These are phyloP conservation scores for Geoglossum cookeanum DNA, from an alignment of 2,329 filamentous ascomycete genomes.

Conservation along the genomic window DNA sequence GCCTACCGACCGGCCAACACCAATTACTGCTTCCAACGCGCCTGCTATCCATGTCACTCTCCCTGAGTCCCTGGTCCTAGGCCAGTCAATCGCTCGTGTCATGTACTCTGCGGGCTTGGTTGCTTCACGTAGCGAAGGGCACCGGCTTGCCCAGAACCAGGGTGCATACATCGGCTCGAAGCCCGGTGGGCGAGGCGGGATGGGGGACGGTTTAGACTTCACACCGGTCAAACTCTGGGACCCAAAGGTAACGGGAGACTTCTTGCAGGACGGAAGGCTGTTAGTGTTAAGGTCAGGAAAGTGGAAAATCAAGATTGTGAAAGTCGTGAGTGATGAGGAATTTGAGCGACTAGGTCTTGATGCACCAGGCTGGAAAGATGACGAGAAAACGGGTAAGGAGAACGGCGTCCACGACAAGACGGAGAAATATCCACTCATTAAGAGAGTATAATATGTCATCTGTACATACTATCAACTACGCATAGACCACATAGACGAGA, in stretches of 20 bases:
- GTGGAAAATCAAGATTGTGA: constrained; percentile 38
- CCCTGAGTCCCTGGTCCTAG: constrained; percentile 29
- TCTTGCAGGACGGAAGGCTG: constrained; percentile 29
- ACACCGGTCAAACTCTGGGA: constrained; percentile 27
- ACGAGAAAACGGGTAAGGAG: background rate
- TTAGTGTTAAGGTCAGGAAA: constrained; percentile 40
- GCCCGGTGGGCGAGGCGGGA: constrained; percentile 20
- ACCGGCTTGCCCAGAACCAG: constrained; percentile 28
- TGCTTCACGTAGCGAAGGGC: constrained; percentile 30
- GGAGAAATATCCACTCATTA: background rate
- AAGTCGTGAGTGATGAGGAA: constrained; percentile 34
- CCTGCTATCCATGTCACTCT: constrained; percentile 22
- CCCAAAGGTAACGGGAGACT: constrained; percentile 25
- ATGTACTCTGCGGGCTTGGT: constrained; percentile 33
- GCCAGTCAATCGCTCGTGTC: constrained; percentile 28
- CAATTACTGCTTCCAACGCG: constrained; percentile 21
- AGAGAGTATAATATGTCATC: no score
- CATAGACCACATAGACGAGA: no score
- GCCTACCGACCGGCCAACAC: constrained; percentile 7
- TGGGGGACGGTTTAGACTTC: constrained; percentile 29
- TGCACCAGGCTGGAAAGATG: constrained; percentile 31
- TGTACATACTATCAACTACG: no score
- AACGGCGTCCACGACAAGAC: background rate
- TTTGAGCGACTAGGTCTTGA: constrained; percentile 27
- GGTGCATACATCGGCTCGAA: constrained; percentile 31